Evolutionary conservation across 305 asterid genomes (phyloP).

Genomic region (Fraxinus platypoda): DNA sequence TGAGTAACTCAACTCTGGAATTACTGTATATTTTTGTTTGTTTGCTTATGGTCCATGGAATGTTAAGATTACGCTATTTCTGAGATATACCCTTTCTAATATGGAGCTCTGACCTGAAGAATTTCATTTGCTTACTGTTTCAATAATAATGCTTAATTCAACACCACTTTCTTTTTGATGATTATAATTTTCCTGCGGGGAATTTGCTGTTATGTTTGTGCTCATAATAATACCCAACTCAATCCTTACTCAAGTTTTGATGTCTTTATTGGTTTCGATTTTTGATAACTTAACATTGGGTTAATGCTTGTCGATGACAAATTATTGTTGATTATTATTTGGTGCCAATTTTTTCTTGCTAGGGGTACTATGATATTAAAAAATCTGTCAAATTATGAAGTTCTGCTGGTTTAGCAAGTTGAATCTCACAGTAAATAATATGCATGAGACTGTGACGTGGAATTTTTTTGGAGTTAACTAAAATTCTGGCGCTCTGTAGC

Average conservation of each 20-base stretch:
- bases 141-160: neutral
- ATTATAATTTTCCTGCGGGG: neutral
- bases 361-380: neutral
- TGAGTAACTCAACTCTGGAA: constrained; percentile 32
- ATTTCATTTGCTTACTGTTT: neutral
- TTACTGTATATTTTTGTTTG: constrained; percentile 12
- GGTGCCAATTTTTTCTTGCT: neutral
- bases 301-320: neutral
- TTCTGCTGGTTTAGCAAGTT: constrained; percentile 11
- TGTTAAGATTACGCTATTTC: neutral
- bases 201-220: neutral
- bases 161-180: neutral
- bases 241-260: neutral
- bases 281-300: neutral
- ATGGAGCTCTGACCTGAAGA: neutral
- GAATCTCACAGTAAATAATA: constrained; percentile 3
- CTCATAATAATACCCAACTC: neutral
- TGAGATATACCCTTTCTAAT: neutral
- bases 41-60: constrained; percentile 6
- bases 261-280: neutral
- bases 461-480: neutral
- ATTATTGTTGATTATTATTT: neutral
- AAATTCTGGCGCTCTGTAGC: neutral
- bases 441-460: neutral
- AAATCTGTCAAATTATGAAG: neutral